phyloP scores from a whole-genome alignment of 371 early-diverging fungal species.

The Thermomucor indicae-seudaticae region DNA sequence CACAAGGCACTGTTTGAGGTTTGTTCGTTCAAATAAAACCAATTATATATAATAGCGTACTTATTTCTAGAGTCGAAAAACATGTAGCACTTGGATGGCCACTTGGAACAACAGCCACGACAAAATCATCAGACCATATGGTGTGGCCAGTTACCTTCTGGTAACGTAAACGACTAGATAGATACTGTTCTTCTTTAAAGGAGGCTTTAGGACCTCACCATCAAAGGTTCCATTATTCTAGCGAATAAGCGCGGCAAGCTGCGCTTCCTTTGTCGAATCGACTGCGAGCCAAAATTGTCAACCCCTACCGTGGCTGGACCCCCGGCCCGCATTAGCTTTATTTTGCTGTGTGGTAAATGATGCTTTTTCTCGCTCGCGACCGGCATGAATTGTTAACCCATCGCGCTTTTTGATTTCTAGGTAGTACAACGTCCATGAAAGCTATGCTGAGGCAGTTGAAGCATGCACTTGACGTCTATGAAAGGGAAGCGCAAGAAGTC shows the following conservation, averaged over 20 bases:
- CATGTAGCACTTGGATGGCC: constrained; percentile 20
- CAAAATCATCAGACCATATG: no score
- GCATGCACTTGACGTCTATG: background rate
- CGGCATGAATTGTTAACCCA: background rate
- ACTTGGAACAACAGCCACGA: no score
- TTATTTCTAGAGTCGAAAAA: background rate
- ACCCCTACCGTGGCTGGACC: no score
- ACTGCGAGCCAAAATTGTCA: background rate
- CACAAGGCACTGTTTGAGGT: constrained; percentile 17
- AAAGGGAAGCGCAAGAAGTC: background rate
- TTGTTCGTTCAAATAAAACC: no score
- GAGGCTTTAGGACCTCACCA: no score
- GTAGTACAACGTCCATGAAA: background rate
- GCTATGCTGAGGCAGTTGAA: background rate
- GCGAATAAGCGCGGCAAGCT: constrained; percentile 1
- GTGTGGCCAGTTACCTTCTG: no score
- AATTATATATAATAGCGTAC: background rate
- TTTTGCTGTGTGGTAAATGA: background rate
- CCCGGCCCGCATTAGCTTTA: background rate
- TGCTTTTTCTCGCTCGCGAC: no score
- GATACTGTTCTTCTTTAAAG: no score
- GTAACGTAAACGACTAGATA: no score
- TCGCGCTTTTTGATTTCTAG: background rate
- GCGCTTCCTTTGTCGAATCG: constrained; percentile 1
- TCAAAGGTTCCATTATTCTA: no score